phyloP scores from a whole-genome alignment of 2,329 filamentous ascomycete genomes.

The Daldinia sp. region DNA sequence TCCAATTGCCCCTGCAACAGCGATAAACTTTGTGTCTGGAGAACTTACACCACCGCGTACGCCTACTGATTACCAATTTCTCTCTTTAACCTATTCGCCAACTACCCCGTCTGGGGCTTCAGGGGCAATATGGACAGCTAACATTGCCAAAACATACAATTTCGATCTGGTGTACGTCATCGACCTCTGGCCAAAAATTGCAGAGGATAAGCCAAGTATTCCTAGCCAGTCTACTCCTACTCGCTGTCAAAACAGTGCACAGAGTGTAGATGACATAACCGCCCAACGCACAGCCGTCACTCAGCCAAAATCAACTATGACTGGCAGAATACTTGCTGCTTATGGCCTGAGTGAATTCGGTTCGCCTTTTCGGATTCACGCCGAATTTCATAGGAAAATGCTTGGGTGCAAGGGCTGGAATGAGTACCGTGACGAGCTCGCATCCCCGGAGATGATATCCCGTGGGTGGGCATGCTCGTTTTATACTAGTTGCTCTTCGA shows the following conservation, averaged over 20 bases:
- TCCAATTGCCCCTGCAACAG: slow-evolving; percentile 24
- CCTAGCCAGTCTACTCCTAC: slow-evolving; percentile 28
- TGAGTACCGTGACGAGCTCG: slow-evolving; percentile 58
- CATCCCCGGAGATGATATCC: slow-evolving; percentile 55
- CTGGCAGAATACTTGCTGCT: slow-evolving; percentile 62
- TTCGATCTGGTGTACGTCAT: slow-evolving; percentile 68
- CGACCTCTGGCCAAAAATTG: slow-evolving; percentile 61
- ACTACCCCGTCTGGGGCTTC: slow-evolving; percentile 54
- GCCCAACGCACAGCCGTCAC: slow-evolving; percentile 3
- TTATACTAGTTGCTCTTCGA: slow-evolving; percentile 51
- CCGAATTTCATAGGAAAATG: slow-evolving; percentile 59
- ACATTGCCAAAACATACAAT: slow-evolving; percentile 63
- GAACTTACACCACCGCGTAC: slow-evolving; percentile 44
- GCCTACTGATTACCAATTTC: slow-evolving; percentile 46
- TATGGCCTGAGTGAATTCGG: slow-evolving; percentile 61
- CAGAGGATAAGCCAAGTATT: slow-evolving; percentile 24
- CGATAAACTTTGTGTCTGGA: slow-evolving; percentile 28
- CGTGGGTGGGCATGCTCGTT: slow-evolving; percentile 64
- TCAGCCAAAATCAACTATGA: slow-evolving; percentile 45
- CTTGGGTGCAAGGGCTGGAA: slow-evolving; percentile 61
- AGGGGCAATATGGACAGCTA: slow-evolving; percentile 63
- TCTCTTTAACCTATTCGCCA: slow-evolving; percentile 57
- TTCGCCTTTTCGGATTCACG: slow-evolving; percentile 61
- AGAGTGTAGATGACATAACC: neutral
- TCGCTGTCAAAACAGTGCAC: neutral